phyloP scores from a whole-genome alignment of 352 stramenopile genomes.

The Pythium myriotylum region DNA sequence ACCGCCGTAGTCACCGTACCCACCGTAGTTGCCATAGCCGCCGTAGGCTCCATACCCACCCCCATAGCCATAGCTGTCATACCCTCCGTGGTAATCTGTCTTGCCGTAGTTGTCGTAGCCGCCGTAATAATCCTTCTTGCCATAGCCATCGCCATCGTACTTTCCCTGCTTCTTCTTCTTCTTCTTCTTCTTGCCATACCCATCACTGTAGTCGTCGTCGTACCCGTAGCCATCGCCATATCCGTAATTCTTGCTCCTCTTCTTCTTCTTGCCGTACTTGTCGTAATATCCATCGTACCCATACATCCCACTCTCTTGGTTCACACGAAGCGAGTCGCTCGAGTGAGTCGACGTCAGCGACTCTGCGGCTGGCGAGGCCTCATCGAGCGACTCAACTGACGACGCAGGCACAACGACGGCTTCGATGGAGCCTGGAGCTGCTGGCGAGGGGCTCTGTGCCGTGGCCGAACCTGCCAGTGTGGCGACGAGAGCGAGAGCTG shows the following conservation, averaged over 20 bases:
- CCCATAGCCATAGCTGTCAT: not conserved
- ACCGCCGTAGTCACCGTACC: too few relatives aligned
- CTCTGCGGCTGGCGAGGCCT: not conserved
- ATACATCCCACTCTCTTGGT: too few relatives aligned
- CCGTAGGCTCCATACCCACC: too few relatives aligned
- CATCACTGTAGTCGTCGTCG: conserved; percentile 1
- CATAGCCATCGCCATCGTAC: conserved; percentile 1
- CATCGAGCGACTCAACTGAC: not conserved
- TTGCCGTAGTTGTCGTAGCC: not conserved
- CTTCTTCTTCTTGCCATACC: conserved; percentile 5
- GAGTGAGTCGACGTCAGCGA: not conserved
- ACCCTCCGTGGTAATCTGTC: not conserved
- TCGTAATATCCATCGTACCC: too few relatives aligned
- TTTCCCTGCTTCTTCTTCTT: not conserved
- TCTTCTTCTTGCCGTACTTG: conserved; percentile 4
- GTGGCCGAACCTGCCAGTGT: not conserved
- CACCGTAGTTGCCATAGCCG: too few relatives aligned
- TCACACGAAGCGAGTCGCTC: not conserved
- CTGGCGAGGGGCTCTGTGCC: not conserved
- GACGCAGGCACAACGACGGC: not conserved
- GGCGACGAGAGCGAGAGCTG: not conserved
- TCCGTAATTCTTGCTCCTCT: conserved; percentile 2
- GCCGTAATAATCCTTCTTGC: not conserved
- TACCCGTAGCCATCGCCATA: not conserved
- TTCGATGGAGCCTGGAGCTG: not conserved